phyloP scores from a whole-genome alignment of 345 rosid genomes.

The Fremontodendron californicum region DNA sequence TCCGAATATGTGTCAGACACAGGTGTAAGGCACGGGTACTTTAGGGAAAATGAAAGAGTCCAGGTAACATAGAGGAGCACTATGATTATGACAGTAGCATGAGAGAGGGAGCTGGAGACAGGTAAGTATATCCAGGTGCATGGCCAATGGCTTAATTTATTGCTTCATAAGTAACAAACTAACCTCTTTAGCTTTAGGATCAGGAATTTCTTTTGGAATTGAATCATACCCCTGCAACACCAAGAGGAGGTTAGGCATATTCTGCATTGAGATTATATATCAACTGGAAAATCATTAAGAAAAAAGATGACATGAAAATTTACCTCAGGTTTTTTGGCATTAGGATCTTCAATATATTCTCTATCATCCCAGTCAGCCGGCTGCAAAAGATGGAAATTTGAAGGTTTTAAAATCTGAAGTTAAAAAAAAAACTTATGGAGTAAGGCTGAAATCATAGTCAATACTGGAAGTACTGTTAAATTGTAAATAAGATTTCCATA shows the following conservation, averaged over 20 bases:
- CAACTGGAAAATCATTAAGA: constrained; percentile 3
- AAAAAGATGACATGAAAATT: constrained; percentile 9
- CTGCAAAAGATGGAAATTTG: constrained; percentile 32
- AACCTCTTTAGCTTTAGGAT: constrained; percentile 63
- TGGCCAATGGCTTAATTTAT: not conserved
- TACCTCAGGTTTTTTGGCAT: constrained; percentile 78
- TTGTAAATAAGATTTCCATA: not conserved
- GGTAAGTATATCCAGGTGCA: not conserved
- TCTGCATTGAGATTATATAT: not conserved
- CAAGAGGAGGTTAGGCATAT: not conserved
- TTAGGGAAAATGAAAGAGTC: no score
- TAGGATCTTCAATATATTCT: constrained; percentile 82
- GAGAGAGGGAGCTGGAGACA: not conserved
- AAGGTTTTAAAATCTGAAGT: not conserved
- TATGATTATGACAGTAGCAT: not conserved
- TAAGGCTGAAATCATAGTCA: not conserved
- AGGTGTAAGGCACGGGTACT: no score
- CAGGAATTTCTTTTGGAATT: constrained; percentile 53
- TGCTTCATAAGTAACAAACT: constrained; percentile 4
- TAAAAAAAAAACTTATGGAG: not conserved
- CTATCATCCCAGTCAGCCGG: constrained; percentile 91
- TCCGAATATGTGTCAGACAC: no score
- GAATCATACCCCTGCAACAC: constrained; percentile 57
- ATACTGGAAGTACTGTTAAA: not conserved
- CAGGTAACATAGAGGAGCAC: no score